Evolutionary conservation across 1,284 basidiomycete genomes (phyloP).

Genomic region (Acaromyces ingoldii): DNA sequence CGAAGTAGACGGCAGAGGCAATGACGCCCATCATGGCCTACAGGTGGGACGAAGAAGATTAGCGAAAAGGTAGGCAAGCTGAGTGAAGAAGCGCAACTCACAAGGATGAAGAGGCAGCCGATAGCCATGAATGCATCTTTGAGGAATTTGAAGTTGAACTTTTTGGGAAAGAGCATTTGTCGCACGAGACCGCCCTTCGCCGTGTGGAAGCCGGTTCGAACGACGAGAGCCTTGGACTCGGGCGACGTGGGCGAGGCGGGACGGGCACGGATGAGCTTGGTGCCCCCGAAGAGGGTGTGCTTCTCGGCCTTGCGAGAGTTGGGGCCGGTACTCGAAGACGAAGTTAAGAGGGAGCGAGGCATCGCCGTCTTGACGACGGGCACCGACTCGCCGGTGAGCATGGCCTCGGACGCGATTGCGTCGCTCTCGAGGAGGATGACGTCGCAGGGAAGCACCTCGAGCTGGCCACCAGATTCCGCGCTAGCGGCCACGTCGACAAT

Average conservation of each 20-base stretch:
- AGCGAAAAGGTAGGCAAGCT: too few relatives aligned
- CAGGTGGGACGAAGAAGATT: too few relatives aligned
- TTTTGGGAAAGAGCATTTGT: conserved; percentile 26
- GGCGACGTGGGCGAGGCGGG: too few relatives aligned
- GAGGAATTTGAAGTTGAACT: not conserved
- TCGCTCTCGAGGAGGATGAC: conserved; percentile 21
- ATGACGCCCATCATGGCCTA: conserved; percentile 21
- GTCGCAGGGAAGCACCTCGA: conserved; percentile 23
- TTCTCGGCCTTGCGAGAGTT: conserved; percentile 14
- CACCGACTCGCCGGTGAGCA: conserved; percentile 31
- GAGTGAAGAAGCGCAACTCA: too few relatives aligned
- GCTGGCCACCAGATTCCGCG: not conserved
- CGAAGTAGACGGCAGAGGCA: conserved; percentile 18
- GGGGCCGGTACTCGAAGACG: conserved; percentile 1
- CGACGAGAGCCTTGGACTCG: conserved; percentile 11
- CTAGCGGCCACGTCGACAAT: conserved; percentile 14
- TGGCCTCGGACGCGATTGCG: conserved; percentile 21
- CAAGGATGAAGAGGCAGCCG: not conserved
- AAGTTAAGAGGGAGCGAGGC: not conserved
- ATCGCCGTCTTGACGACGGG: conserved; percentile 20
- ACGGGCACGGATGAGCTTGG: conserved; percentile 16
- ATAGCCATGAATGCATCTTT: not conserved
- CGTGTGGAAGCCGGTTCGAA: conserved; percentile 25
- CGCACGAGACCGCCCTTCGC: conserved; percentile 25
- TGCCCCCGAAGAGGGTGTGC: conserved; percentile 25